Evolutionary conservation across 257 asterid species (phyloP).

Genomic region (Solanum peruvianum): DNA sequence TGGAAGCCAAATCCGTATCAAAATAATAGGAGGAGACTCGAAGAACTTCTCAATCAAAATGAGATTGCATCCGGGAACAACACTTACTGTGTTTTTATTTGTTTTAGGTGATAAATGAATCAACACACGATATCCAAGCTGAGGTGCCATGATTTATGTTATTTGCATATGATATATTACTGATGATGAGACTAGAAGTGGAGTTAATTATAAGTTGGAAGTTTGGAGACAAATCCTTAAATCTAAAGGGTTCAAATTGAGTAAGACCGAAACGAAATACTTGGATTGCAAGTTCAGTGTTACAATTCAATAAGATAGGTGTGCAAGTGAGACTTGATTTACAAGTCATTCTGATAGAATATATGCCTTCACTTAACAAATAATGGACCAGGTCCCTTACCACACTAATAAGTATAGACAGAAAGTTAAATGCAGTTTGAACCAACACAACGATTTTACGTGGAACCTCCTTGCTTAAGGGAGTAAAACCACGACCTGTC

Average conservation of each 20-base stretch:
- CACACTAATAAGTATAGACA: too few relatives aligned
- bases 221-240: not conserved
- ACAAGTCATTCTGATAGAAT: not conserved
- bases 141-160: not conserved
- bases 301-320: not conserved
- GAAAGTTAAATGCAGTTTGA: too few relatives aligned
- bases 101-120: not conserved
- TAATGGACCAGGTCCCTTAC: too few relatives aligned
- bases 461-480: too few relatives aligned
- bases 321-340: not conserved
- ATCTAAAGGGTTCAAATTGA: not conserved
- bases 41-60: not conserved
- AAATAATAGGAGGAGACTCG: not conserved
- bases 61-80: not conserved
- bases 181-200: not conserved
- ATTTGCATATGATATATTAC: not conserved
- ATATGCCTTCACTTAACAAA: too few relatives aligned
- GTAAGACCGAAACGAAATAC: not conserved
- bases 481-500: too few relatives aligned
- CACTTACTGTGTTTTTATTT: not conserved
- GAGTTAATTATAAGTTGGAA: not conserved
- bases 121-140: not conserved
- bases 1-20: not conserved
- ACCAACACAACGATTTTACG: too few relatives aligned
- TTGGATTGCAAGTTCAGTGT: not conserved